phyloP scores from a whole-genome alignment of 2,329 filamentous ascomycete species.

The Didymella pinodella region DNA sequence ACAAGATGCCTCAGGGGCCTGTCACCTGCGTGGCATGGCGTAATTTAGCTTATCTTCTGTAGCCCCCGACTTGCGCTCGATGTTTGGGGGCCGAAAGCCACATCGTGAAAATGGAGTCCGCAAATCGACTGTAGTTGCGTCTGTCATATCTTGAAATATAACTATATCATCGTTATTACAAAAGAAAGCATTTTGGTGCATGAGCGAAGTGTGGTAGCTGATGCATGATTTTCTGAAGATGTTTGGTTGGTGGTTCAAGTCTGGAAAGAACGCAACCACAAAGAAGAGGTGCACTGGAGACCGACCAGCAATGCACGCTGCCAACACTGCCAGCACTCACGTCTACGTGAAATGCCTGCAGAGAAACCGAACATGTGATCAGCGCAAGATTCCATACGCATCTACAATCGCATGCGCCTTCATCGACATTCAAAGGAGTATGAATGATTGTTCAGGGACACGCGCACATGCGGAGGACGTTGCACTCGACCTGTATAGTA shows the following conservation, averaged over 20 bases:
- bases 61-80: not conserved
- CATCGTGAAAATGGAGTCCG: not conserved
- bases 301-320: too few species aligned
- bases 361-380: too few species aligned
- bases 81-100: conserved; percentile 8
- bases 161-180: not conserved
- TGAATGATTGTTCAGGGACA: too few species aligned
- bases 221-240: not conserved
- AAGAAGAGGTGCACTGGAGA: not conserved
- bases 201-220: not conserved
- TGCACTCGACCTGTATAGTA: too few species aligned
- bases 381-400: too few species aligned
- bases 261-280: not conserved
- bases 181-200: not conserved
- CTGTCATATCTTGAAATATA: not conserved
- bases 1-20: not conserved
- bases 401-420: too few species aligned
- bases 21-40: not conserved
- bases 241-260: not conserved
- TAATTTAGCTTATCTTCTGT: conserved; percentile 2
- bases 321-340: too few species aligned
- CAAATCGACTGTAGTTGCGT: not conserved
- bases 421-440: too few species aligned
- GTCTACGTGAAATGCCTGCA: too few species aligned
- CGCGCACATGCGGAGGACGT: too few species aligned